These are phyloP conservation scores for Phycomyces nitens DNA, from an alignment of 192 early-diverging fungal genomes.

Conservation along the genomic window DNA sequence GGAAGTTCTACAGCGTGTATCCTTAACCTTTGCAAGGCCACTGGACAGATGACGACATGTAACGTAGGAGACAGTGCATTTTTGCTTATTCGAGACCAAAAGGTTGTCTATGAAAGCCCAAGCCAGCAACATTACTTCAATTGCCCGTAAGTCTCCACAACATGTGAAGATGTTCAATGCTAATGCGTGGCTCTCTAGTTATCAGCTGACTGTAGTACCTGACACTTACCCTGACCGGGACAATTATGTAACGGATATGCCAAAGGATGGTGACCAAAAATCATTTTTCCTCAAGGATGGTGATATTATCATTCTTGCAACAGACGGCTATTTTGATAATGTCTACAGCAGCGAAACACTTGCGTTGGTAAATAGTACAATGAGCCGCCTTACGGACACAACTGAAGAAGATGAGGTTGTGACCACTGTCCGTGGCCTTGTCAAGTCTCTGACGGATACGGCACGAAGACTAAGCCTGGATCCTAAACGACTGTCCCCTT, in stretches of 20 bases:
- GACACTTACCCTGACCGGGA: constrained; percentile 50
- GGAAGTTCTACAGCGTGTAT: constrained; percentile 60
- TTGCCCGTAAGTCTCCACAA: constrained; percentile 39
- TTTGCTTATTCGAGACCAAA: constrained; percentile 50
- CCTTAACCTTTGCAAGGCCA: constrained; percentile 50
- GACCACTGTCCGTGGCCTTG: constrained; percentile 41
- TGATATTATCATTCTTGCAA: constrained; percentile 56
- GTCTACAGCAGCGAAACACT: constrained; percentile 53
- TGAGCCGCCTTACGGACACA: constrained; percentile 5
- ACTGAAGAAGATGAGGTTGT: constrained; percentile 32
- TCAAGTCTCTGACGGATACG: constrained; percentile 48
- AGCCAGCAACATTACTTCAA: constrained; percentile 64
- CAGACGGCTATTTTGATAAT: constrained; percentile 63
- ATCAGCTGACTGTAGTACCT: constrained; percentile 55
- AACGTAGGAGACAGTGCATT: constrained; percentile 57
- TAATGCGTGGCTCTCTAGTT: constrained; percentile 26
- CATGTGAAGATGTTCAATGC: neutral
- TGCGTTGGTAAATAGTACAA: constrained; percentile 44
- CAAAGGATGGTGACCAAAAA: constrained; percentile 52
- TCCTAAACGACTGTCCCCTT: constrained; percentile 48
- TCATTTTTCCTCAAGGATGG: constrained; percentile 51
- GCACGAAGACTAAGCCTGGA: constrained; percentile 48
- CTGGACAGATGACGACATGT: constrained; percentile 50
- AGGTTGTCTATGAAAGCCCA: constrained; percentile 53
- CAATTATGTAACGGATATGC: constrained; percentile 48